Conservation (phyloP, 805 yeast genomes). For the Barnettozyma populi region DNA sequence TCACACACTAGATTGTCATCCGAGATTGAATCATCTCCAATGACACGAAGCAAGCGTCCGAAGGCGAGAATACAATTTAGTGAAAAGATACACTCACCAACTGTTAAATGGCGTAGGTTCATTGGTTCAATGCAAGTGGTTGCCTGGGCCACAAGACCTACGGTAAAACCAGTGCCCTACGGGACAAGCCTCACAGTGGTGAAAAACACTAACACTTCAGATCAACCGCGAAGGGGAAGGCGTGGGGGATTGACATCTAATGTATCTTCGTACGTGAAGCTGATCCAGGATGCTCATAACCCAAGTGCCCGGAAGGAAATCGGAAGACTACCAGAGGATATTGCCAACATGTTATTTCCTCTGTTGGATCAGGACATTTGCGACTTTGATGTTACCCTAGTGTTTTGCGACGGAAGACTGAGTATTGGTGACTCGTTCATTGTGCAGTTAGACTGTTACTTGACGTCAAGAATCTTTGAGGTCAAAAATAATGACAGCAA, state of each 20-base stretch:
- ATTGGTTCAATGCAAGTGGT: constrained; percentile 56
- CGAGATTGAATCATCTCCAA: background rate
- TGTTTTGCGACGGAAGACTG: constrained; percentile 52
- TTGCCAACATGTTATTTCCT: constrained; percentile 62
- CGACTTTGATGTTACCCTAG: constrained; percentile 49
- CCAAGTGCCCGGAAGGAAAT: constrained; percentile 44
- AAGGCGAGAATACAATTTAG: background rate
- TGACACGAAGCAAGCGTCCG: background rate
- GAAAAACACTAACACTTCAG: constrained; percentile 29
- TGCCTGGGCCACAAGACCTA: constrained; percentile 72
- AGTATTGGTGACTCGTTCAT: constrained; percentile 74
- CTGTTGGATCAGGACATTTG: constrained; percentile 52
- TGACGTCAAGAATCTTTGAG: constrained; percentile 35
- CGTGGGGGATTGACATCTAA: constrained; percentile 14
- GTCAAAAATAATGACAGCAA: constrained; percentile 7
- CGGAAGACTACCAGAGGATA: constrained; percentile 70
- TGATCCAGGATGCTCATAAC: constrained; percentile 24
- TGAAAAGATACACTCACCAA: constrained; percentile 10
- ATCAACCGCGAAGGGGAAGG: constrained; percentile 21
- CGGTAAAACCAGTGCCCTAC: constrained; percentile 39
- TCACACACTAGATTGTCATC: background rate
- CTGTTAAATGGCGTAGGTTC: constrained; percentile 36
- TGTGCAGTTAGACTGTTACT: constrained; percentile 61
- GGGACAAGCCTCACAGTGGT: constrained; percentile 38
- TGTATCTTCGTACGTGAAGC: constrained; percentile 30